Conservation (phyloP, 768 basidiomycete species). For the Amanita pseudoporphyria region DNA sequence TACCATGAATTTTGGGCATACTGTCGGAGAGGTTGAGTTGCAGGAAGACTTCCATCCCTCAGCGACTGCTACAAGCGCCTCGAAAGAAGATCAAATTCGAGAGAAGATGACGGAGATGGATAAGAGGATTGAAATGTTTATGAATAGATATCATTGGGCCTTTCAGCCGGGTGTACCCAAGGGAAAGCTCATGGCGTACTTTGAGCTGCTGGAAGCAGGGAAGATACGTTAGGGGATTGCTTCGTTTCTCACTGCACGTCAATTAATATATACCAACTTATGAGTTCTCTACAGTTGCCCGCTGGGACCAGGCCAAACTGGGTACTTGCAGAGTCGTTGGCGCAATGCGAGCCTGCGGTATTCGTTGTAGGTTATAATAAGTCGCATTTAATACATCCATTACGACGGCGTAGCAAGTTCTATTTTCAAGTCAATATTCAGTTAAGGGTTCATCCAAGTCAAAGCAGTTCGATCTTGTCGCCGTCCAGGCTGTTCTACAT, state of each 20-base stretch:
- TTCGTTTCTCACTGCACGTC: neutral
- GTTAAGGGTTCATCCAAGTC: too few relatives aligned
- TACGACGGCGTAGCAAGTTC: too few relatives aligned
- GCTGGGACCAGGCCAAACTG: too few relatives aligned
- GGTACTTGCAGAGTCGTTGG: too few relatives aligned
- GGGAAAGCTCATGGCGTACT: slow-evolving; percentile 4
- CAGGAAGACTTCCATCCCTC: slow-evolving; percentile 2
- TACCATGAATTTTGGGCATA: slow-evolving; percentile 2
- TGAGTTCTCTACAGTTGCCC: neutral
- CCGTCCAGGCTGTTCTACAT: too few relatives aligned
- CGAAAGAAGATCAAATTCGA: slow-evolving; percentile 2
- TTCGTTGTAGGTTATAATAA: too few relatives aligned
- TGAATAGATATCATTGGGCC: slow-evolving; percentile 5
- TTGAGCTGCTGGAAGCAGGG: slow-evolving; percentile 2
- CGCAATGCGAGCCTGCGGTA: too few relatives aligned
- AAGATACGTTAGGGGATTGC: slow-evolving; percentile 1
- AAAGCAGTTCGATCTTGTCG: too few relatives aligned
- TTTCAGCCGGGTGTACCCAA: slow-evolving; percentile 1
- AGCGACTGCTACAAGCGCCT: neutral
- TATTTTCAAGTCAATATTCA: too few relatives aligned
- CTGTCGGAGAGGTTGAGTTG: slow-evolving; percentile 1
- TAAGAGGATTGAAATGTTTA: slow-evolving; percentile 3
- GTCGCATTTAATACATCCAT: too few relatives aligned
- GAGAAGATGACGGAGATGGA: slow-evolving; percentile 5
- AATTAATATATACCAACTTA: neutral